Percentiles rank a stretch among this genome's conserved stretches.
Evolutionary conservation across 2,329 filamentous ascomycete species (phyloP).

Genomic region (Pseudocercospora cruenta): DNA sequence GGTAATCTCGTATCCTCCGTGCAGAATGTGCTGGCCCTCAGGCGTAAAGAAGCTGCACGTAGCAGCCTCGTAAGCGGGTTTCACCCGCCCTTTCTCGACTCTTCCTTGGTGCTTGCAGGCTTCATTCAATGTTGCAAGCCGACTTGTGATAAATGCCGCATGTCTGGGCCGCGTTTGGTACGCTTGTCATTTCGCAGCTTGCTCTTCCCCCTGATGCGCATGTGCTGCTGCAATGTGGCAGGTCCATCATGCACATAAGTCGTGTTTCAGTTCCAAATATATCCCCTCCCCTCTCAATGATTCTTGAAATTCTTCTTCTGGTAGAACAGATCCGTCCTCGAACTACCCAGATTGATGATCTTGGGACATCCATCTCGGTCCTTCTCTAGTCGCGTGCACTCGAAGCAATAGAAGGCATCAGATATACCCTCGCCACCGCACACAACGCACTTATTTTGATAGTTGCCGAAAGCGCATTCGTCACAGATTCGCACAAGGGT

Average conservation of each 20-base stretch:
- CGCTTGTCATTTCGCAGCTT: background rate
- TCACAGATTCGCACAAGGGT: slow-evolving; percentile 98
- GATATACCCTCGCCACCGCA: slow-evolving; percentile 98
- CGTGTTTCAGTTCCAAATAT: background rate
- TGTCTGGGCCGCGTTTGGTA: background rate
- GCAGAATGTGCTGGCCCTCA: background rate
- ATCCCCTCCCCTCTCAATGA: slow-evolving; percentile 44
- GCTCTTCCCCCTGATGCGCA: background rate
- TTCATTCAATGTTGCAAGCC: background rate
- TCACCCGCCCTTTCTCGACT: background rate
- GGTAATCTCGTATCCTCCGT: background rate
- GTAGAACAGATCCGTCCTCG: slow-evolving; percentile 85
- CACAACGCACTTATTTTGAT: slow-evolving; percentile 99
- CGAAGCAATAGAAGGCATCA: slow-evolving; percentile 98
- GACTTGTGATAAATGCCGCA: background rate
- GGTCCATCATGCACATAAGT: background rate
- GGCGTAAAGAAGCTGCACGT: too few relatives aligned
- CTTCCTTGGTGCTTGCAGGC: background rate
- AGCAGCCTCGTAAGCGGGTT: too few relatives aligned
- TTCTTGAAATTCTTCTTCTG: slow-evolving; percentile 74
- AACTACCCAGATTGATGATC: slow-evolving; percentile 97
- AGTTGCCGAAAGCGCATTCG: slow-evolving; percentile 99
- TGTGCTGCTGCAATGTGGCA: background rate
- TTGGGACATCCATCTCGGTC: slow-evolving; percentile 97
- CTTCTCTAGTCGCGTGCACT: slow-evolving; percentile 95